phyloP scores from a whole-genome alignment of 2,329 filamentous ascomycete genomes.

The Phyllosticta capitalensis region DNA sequence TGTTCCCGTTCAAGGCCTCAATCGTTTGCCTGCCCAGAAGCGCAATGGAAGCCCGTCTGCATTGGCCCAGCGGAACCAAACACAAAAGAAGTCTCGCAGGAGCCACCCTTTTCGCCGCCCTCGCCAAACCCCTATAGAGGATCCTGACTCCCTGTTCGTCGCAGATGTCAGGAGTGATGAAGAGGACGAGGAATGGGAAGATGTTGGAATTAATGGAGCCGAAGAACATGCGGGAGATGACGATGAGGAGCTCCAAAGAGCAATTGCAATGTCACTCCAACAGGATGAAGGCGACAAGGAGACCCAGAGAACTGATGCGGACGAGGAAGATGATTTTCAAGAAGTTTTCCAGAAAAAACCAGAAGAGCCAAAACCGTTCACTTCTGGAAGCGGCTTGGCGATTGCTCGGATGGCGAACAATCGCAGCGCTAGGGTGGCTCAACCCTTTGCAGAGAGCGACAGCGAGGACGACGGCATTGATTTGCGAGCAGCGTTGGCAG shows the following conservation, averaged over 20 bases:
- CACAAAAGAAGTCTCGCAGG: slow-evolving; percentile 35
- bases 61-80: slow-evolving; percentile 36
- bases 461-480: slow-evolving; percentile 70
- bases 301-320: slow-evolving; percentile 24
- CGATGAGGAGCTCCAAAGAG: slow-evolving; percentile 67
- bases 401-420: slow-evolving; percentile 69
- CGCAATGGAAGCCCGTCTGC: slow-evolving; percentile 24
- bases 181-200: slow-evolving; percentile 32
- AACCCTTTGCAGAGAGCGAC: slow-evolving; percentile 35
- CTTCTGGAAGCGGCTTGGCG: slow-evolving; percentile 42
- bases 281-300: slow-evolving; percentile 40
- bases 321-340: slow-evolving; percentile 33
- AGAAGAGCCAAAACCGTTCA: slow-evolving; percentile 34
- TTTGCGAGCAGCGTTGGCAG: slow-evolving; percentile 64
- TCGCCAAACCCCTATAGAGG: slow-evolving; percentile 13
- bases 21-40: slow-evolving; percentile 61
- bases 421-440: slow-evolving; percentile 49
- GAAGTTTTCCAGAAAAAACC: slow-evolving; percentile 40
- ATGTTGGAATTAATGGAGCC: slow-evolving; percentile 24
- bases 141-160: slow-evolving; percentile 12
- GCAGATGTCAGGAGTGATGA: slow-evolving; percentile 32
- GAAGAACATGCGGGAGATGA: slow-evolving; percentile 49
- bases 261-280: slow-evolving; percentile 75
- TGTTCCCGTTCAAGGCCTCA: slow-evolving; percentile 82
- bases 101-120: slow-evolving; percentile 12